Base-by-base conservation (phyloP, 345 rosid genomes). In the Kernera saxatilis region DNA sequence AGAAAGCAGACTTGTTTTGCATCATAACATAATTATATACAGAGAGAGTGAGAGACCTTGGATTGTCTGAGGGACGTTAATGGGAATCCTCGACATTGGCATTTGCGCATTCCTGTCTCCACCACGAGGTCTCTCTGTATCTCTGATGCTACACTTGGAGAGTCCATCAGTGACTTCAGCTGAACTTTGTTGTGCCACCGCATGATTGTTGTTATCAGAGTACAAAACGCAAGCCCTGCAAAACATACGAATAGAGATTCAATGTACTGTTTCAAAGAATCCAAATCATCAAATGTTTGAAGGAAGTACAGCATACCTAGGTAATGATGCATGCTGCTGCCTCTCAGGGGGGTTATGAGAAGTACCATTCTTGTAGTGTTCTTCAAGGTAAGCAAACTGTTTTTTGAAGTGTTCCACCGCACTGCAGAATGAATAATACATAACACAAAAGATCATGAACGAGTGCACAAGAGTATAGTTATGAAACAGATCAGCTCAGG, bases 321-420 rank as follows among this genome's bases (percentile, higher is more conserved):
- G 99, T 76, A 94, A 81, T 15, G 99, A 94, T 70, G 97, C 91
- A 70, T 91, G 99, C 54, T 91, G 97, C 81, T 91, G 97, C 80
- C 99, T 88, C 81, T 91, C 97, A 0, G 83, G 97, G 46, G 99
- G 93, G 70, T 83, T 68, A 76, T 72, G 96, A 71, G 90, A 76
- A 53, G 88, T 78, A 69, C 96, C 91, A 67, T 91, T 93, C 77
- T 84, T 93, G 67, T 90, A 90, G 77, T 90, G 96, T 80, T 93
- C 98, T 82, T 93, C 98, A 3, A 90, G 96, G 83, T 55, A 90
- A 45, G 98, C 92, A 84, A 93, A 93, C 64, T 93, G 98, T 85
- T 93, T 93, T 83, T 93, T 90, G 71, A 93, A 93, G 85, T 93
- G 97, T 51, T 93, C 98, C 54, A 90, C 98, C 3, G 98, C 98